Percentiles rank a stretch among this genome's conserved stretches.
Evolutionary conservation across 2,329 filamentous ascomycete species (phyloP).

Genomic region (Colletotrichum navitas): DNA sequence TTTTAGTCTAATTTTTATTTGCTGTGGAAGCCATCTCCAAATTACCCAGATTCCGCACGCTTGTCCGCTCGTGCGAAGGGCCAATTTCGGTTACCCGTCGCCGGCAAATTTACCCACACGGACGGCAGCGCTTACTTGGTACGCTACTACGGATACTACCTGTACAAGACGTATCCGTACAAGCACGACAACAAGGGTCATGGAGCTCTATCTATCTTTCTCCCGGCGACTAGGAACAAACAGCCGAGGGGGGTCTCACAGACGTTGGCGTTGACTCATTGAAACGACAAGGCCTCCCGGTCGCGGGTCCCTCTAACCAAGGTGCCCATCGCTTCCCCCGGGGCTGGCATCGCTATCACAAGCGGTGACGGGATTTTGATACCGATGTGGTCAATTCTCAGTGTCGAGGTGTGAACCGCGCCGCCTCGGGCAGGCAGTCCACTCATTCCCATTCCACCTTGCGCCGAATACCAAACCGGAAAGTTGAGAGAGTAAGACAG

Average conservation of each 20-base stretch:
- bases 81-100: constrained; percentile 39
- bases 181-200: constrained; percentile 20
- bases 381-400: constrained; percentile 30
- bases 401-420: constrained; percentile 20
- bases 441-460: constrained; percentile 7
- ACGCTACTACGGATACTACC: background rate
- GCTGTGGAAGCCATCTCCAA: constrained; percentile 33
- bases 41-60: constrained; percentile 21
- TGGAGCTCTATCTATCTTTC: constrained; percentile 23
- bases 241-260: constrained; percentile 31
- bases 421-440: background rate
- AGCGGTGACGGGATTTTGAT: constrained; percentile 29
- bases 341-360: background rate
- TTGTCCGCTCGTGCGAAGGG: constrained; percentile 31
- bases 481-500: constrained; percentile 19
- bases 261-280: constrained; percentile 38
- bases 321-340: background rate
- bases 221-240: constrained; percentile 35
- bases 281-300: constrained; percentile 35
- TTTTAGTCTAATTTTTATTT: constrained; percentile 8
- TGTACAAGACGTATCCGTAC: background rate
- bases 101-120: constrained; percentile 37
- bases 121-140: constrained; percentile 26
- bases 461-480: constrained; percentile 19
- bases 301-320: constrained; percentile 16